Conservation (phyloP, 2,329 filamentous ascomycete genomes). For the Aspergillus flavus region DNA sequence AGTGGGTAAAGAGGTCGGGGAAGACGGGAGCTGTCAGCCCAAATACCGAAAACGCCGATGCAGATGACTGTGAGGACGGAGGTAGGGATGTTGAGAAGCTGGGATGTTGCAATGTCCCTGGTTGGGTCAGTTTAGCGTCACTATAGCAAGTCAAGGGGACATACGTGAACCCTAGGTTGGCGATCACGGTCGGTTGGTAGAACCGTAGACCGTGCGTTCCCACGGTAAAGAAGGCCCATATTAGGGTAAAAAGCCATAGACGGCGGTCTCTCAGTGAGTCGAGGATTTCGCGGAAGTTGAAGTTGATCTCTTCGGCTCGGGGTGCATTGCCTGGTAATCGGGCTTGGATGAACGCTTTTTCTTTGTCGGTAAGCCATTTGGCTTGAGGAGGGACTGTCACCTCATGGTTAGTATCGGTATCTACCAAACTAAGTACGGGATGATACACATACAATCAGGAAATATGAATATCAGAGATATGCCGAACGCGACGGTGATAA, state of each 20-base stretch:
- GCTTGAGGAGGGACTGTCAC: constrained; percentile 46
- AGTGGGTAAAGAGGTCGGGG: constrained; percentile 51
- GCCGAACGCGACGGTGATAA: constrained; percentile 26
- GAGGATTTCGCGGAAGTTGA: constrained; percentile 44
- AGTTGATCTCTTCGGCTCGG: constrained; percentile 43
- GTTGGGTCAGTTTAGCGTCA: neutral
- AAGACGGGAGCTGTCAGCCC: constrained; percentile 47
- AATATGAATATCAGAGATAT: constrained; percentile 38
- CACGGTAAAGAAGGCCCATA: constrained; percentile 52
- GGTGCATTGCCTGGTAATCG: constrained; percentile 48
- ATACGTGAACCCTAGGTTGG: constrained; percentile 47
- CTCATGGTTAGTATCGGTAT: neutral
- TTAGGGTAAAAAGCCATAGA: constrained; percentile 50
- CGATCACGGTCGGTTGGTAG: constrained; percentile 47
- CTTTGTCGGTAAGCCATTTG: constrained; percentile 49
- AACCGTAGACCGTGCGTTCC: constrained; percentile 50
- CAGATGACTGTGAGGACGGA: constrained; percentile 47
- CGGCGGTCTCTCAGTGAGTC: constrained; percentile 43
- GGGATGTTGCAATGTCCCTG: constrained; percentile 49
- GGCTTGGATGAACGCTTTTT: constrained; percentile 54
- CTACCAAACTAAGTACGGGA: neutral
- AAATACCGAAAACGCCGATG: constrained; percentile 47
- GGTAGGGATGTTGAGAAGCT: constrained; percentile 55
- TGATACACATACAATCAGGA: constrained; percentile 50
- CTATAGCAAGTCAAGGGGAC: neutral